A percentile compares a stretch with the other conserved stretches of the same genome.
These are phyloP conservation scores for Neocatenulostroma microsporum DNA, from an alignment of 2,329 filamentous ascomycete genomes.

Conservation along the genomic window DNA sequence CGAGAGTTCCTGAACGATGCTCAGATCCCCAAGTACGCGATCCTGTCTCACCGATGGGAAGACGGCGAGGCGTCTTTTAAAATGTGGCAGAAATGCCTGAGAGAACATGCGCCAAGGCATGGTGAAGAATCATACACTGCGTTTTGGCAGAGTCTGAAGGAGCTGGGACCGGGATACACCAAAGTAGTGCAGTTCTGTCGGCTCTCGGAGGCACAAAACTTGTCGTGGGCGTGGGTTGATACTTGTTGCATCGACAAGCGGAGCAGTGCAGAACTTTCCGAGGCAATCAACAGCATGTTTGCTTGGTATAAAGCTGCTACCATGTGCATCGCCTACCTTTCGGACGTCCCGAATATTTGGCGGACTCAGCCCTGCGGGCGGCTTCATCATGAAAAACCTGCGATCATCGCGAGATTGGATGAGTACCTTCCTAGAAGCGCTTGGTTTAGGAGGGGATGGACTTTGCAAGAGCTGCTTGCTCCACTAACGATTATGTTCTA, in stretches of 20 bases:
- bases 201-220: too few relatives aligned
- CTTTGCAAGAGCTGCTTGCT: constrained; percentile 8
- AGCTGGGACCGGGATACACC: too few relatives aligned
- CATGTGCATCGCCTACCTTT: constrained; percentile 11
- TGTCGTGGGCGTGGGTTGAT: constrained; percentile 10
- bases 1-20: background rate
- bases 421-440: background rate
- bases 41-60: constrained; percentile 9
- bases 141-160: too few relatives aligned
- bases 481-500: constrained; percentile 6
- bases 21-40: constrained; percentile 4
- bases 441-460: constrained; percentile 1
- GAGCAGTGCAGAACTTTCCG: constrained; percentile 8
- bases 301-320: constrained; percentile 12
- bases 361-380: too few relatives aligned
- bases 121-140: too few relatives aligned
- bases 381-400: too few relatives aligned
- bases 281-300: constrained; percentile 16
- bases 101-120: too few relatives aligned
- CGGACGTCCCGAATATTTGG: background rate
- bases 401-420: background rate
- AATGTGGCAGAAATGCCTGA: too few relatives aligned
- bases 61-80: constrained; percentile 2
- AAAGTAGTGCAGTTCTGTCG: too few relatives aligned
- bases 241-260: constrained; percentile 17